A percentile compares a stretch with the other conserved stretches of the same genome.
Evolutionary conservation across 1,284 basidiomycete genomes (phyloP).

Genomic region (Athelia psychrophila): DNA sequence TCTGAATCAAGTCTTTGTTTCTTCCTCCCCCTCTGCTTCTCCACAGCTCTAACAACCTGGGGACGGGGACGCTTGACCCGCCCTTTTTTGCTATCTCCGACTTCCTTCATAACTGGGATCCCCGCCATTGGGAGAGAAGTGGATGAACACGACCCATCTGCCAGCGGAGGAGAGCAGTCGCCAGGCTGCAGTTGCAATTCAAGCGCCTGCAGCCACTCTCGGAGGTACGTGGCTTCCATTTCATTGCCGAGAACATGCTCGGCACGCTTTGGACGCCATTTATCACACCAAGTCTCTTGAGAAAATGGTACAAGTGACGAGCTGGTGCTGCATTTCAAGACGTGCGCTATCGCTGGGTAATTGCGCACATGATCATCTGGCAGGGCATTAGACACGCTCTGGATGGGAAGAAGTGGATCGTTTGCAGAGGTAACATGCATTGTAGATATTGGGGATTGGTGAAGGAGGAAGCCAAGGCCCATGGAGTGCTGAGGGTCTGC

Average conservation of each 20-base stretch:
- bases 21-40: constrained; percentile 42
- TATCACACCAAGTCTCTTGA: constrained; percentile 70
- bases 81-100: constrained; percentile 21
- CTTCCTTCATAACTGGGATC: constrained; percentile 10
- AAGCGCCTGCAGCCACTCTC: constrained; percentile 78
- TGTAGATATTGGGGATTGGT: too few relatives aligned
- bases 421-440: not conserved
- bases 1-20: constrained; percentile 48
- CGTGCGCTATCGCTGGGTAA: constrained; percentile 55
- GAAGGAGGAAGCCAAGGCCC: not conserved
- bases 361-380: constrained; percentile 1
- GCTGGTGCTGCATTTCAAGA: constrained; percentile 25
- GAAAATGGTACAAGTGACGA: constrained; percentile 18
- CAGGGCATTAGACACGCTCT: not conserved
- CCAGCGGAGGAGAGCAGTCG: constrained; percentile 8
- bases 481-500: not conserved
- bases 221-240: constrained; percentile 67
- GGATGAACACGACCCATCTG: too few relatives aligned
- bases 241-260: constrained; percentile 84
- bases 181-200: constrained; percentile 51
- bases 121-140: too few relatives aligned
- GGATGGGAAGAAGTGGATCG: not conserved
- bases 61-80: constrained; percentile 46
- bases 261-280: constrained; percentile 74
- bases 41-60: constrained; percentile 49